Conservation (phyloP, 2,329 filamentous ascomycete genomes). For the Alternaria sp. region DNA sequence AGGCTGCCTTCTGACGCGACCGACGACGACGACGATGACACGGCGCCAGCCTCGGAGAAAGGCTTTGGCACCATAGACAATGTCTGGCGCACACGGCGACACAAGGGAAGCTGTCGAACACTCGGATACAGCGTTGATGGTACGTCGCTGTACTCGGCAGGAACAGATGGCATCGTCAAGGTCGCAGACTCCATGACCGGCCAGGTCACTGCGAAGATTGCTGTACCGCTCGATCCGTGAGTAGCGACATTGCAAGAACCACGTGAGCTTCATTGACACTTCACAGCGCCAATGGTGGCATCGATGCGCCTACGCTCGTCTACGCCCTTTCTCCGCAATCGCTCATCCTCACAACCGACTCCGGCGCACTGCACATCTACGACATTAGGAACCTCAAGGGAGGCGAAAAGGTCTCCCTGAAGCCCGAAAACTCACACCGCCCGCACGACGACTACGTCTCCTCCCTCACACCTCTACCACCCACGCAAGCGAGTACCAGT, state of each 20-base stretch:
- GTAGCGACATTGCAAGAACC: neutral
- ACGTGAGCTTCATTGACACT: constrained; percentile 17
- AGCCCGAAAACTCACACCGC: constrained; percentile 77
- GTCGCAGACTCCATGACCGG: constrained; percentile 67
- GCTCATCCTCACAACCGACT: constrained; percentile 89
- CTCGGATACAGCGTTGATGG: constrained; percentile 84
- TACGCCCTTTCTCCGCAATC: constrained; percentile 87
- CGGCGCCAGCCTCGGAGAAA: constrained; percentile 61
- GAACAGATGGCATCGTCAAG: constrained; percentile 71
- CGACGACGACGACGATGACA: constrained; percentile 59
- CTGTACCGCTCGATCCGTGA: constrained; percentile 67
- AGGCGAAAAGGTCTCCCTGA: constrained; percentile 58
- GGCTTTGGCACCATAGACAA: constrained; percentile 82
- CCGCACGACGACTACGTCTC: constrained; percentile 95
- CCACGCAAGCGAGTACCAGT: constrained; percentile 81
- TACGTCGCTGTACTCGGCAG: constrained; percentile 67
- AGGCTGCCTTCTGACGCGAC: constrained; percentile 70
- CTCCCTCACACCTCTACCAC: constrained; percentile 82
- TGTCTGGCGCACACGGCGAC: constrained; percentile 84
- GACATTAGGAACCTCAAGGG: constrained; percentile 71
- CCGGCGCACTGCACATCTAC: constrained; percentile 85
- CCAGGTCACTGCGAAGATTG: constrained; percentile 81
- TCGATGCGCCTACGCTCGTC: constrained; percentile 81
- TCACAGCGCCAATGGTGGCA: constrained; percentile 53
- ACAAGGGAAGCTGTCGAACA: constrained; percentile 92